Conservation (phyloP, 225 moss, liverwort and hornwort genomes). For the Anthoceros angustus region DNA sequence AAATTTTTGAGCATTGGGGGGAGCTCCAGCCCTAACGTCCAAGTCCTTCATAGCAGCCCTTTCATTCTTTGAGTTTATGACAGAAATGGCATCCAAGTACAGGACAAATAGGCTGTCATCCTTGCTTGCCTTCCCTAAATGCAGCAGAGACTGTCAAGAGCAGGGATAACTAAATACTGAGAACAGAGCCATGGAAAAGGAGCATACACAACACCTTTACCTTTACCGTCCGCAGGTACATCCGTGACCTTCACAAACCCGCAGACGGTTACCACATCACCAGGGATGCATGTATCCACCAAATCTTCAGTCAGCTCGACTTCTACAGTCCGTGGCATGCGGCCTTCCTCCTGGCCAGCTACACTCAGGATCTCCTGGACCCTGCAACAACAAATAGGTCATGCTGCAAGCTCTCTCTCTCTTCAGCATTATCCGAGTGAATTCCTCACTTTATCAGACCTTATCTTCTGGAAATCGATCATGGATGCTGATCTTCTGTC, state of each 20-base stretch:
- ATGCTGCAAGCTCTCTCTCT: neutral
- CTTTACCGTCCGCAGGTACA: constrained; percentile 60
- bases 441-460: constrained; percentile 14
- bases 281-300: constrained; percentile 76
- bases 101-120: constrained; percentile 70
- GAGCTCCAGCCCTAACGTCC: constrained; percentile 21
- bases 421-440: neutral
- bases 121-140: constrained; percentile 61
- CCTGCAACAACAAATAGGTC: constrained; percentile 19
- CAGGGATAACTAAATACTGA: neutral
- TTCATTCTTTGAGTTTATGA: constrained; percentile 63
- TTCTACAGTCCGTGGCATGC: constrained; percentile 90
- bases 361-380: constrained; percentile 63
- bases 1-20: constrained; percentile 36
- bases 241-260: constrained; percentile 85
- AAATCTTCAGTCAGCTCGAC: constrained; percentile 85
- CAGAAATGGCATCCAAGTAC: constrained; percentile 74
- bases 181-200: neutral
- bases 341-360: constrained; percentile 75
- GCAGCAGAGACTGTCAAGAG: neutral
- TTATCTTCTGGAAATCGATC: constrained; percentile 80
- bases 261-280: constrained; percentile 80
- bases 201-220: constrained; percentile 18
- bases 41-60: constrained; percentile 27
- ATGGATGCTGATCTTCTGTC: constrained; percentile 52